Evolutionary conservation across 2,329 filamentous ascomycete species (phyloP).

Genomic region (Aspergillus sergii): DNA sequence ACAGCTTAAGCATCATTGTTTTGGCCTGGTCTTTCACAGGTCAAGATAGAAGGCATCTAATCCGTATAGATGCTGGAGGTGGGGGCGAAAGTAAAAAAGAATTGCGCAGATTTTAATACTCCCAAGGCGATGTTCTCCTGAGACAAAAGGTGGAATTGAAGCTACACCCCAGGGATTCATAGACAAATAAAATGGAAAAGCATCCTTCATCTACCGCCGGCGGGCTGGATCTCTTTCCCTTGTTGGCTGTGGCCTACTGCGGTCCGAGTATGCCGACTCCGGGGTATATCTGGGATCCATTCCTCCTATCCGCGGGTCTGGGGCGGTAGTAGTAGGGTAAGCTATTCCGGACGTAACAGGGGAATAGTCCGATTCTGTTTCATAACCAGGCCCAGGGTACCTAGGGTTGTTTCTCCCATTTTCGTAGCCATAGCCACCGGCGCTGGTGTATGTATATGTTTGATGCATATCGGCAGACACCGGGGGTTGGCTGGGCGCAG

Average conservation of each 20-base stretch:
- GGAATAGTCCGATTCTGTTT: constrained; percentile 45
- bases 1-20: constrained; percentile 21
- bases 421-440: constrained; percentile 40
- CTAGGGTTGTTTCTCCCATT: constrained; percentile 42
- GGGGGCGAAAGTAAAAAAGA: constrained; percentile 9
- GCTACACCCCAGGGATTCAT: constrained; percentile 13
- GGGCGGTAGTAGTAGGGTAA: constrained; percentile 44
- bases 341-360: constrained; percentile 43
- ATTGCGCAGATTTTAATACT: constrained; percentile 15
- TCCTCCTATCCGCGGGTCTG: constrained; percentile 45
- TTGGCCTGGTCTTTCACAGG: constrained; percentile 19
- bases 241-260: constrained; percentile 43
- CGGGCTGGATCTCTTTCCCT: constrained; percentile 42
- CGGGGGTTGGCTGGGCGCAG: constrained; percentile 38
- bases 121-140: constrained; percentile 11
- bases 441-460: constrained; percentile 41
- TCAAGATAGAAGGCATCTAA: constrained; percentile 10
- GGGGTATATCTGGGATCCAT: constrained; percentile 48
- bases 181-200: constrained; percentile 13
- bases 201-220: constrained; percentile 35
- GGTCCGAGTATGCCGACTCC: constrained; percentile 39
- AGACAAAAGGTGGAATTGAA: constrained; percentile 13
- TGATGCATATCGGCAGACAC: constrained; percentile 44
- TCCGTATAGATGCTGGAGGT: constrained; percentile 16
- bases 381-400: constrained; percentile 45